Base-by-base conservation (phyloP, 768 basidiomycete species). In the Austroboletus eburneus region DNA sequence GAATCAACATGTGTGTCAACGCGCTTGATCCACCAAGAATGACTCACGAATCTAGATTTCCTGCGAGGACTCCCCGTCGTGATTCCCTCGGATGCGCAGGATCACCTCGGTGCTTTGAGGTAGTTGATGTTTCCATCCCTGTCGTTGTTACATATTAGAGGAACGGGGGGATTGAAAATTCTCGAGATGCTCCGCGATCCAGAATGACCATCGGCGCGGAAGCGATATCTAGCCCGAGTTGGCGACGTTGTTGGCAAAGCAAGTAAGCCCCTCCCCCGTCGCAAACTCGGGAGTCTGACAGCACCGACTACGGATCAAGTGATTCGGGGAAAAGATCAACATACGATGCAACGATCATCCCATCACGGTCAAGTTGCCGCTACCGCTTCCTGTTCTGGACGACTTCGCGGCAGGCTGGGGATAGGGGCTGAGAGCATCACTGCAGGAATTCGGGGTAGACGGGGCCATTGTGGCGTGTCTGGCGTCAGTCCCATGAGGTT, bases 51-150 rank as follows among this genome's bases (percentile, higher is more conserved):
- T n/a, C n/a, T 10, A 27, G 25, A 27, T 27, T 27, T 27, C 25
- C 25, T 27, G 25, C 25, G 10, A 27, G 25, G 25, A 10, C n/a
- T n/a, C n/a, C 25, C 25, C 5, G 30, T 32, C 30, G 12, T 32
- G 30, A 32, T 32, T 32, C 45, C 37, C 53, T 56, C 57, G 57
- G 54, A 46, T 51, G 37, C 37, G 39, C 52, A 48, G 34, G 41
- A 42, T 40, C 45, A 14, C 35, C 22, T 41, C 24, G 21, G 29
- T n/a, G 12, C 33, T 46, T 46, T 39, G 14, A 12, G 18, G 25
- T 9, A 42, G 42, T 42, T 14, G 41, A 25, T 37, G 33, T 38
- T 34, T 34, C 48, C 13, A 30, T 34, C n/a, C 44, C 34, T 23
- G 39, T 27, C 25, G 45, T 43, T 38, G 10, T 17, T 41, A 14